Base-by-base conservation (phyloP, 805 yeast genomes). In the Suhomyces sp. region DNA sequence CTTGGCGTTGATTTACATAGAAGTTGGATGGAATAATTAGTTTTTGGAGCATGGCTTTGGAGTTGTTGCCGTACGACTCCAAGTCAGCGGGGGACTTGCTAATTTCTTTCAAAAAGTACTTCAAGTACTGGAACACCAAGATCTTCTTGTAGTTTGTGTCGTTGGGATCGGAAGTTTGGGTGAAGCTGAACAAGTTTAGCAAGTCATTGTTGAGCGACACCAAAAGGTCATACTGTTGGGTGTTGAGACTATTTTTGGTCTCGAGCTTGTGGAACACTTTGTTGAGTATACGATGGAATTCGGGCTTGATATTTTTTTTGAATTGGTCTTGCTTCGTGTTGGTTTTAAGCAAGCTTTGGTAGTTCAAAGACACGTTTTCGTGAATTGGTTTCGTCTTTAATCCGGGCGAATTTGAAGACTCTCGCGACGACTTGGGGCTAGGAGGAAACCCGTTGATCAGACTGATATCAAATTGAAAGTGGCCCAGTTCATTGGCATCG, bases 81-180 rank as follows among this genome's bases (percentile, higher is more conserved):
- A 29, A 27, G 38, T 48, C 50, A 8, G 24, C 13, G 12, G 47
- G 15, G 5, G 31, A n/a, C 41, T 71, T 71, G 23, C 63, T 51
- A 23, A 75, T 51, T 47, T 76, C 80, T 52, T 72, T 72, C 44
- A 75, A 54, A 8, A 75, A 56, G 47, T 73, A 73, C 57, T 74
- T 73, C 50, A 75, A 58, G 51, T 69, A 72, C 54, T 73, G 79
- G 49, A 71, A 73, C 10, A 71, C 54, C n/a, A 75, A 47, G 2
- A 73, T 55, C 52, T 70, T 72, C 36, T 61, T 49, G 41, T 55
- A 61, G n/a, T 54, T 44, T 4, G 42, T 45, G 13, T 57, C 46
- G 12, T 54, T 54, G 27, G 48, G 40, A 26, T 65, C 68, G 5
- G 60, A 46, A 12, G 49, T 44, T 44, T 60, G 66, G 4, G 60